Evolutionary conservation across 495 filamentous ascomycete genomes (phyloP), one percentile per base, ranked within the genome.

Genomic region (Hypoxylon rickii): DNA sequence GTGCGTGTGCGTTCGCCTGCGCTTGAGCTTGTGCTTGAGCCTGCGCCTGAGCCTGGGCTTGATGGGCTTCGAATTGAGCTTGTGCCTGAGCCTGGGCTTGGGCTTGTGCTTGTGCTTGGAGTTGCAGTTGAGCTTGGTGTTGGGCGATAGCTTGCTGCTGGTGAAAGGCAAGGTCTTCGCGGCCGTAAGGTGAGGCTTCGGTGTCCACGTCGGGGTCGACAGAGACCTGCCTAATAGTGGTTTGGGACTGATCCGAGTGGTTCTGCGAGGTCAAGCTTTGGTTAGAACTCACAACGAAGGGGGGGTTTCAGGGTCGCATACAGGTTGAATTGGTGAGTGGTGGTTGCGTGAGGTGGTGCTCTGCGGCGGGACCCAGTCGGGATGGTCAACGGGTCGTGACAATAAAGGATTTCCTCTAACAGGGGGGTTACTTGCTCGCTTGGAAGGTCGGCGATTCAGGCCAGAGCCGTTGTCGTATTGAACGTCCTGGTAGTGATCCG

Each of bases 401-500:
- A 68, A 55, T 29, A 68, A 56, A 38, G 49, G 21, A 22, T 34
- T 58, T 7, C 55, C 59, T 59, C 56, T 66, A 24, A 51, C 19
- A 44, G 69, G 71, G 17, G 68, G 64, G 34, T 72, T 69, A 61
- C 77, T 78, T 41, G 74, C 64, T 41, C 78, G 67, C 61, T 78
- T 79, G 11, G 80, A 82, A 11, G 75, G 72, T 51, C 76, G 68
- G 50, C 79, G 78, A 42, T 58, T 69, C 10, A 78, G 39, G 12
- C 72, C 72, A 7, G 63, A 45, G 20, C 65, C 55, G 65, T 71
- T 75, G 58, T 73, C 73, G 70, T 76, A 74, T 10, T 73, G 65
- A 42, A 54, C 33, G 49, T 76, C 69, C 42, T 70, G 67, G 53
- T 71, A 67, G 21, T 69, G 72, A 34, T 74, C 69, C 44, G 64